Percentiles rank a stretch among this genome's conserved stretches.
Conservation (phyloP, 495 filamentous ascomycete species). For the Neurospora tetraspora region DNA sequence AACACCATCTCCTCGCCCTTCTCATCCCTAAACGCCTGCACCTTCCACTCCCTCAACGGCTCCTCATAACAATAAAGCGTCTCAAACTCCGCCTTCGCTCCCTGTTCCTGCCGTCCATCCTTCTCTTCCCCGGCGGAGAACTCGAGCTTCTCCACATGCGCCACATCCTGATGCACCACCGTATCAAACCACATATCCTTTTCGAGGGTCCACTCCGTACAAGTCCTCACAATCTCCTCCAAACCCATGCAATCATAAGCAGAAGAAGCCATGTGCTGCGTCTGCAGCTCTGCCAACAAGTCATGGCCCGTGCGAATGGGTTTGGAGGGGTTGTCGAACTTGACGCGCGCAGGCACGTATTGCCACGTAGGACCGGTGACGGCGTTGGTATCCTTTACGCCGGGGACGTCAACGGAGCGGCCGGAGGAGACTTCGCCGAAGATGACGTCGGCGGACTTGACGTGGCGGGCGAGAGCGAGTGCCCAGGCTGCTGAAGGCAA, state of each 20-base stretch:
- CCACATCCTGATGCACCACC: constrained; percentile 38
- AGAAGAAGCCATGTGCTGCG: constrained; percentile 27
- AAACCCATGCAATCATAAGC: constrained; percentile 29
- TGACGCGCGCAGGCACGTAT: constrained; percentile 30
- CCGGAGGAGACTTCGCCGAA: constrained; percentile 55
- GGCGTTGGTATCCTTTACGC: constrained; percentile 33
- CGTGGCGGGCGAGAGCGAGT: constrained; percentile 42
- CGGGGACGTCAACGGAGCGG: constrained; percentile 41
- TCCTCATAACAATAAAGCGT: constrained; percentile 35
- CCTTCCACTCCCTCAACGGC: constrained; percentile 36
- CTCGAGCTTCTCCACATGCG: constrained; percentile 28
- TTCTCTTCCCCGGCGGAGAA: too few relatives aligned
- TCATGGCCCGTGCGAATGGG: constrained; percentile 17
- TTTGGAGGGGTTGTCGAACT: constrained; percentile 9
- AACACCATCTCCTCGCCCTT: constrained; percentile 27
- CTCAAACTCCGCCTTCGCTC: constrained; percentile 21
- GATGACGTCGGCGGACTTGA: constrained; percentile 38
- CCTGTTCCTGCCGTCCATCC: constrained; percentile 19
- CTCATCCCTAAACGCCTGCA: constrained; percentile 29
- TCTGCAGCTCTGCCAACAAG: constrained; percentile 24
- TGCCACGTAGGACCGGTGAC: constrained; percentile 38
- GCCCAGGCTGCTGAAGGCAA: constrained; percentile 56
- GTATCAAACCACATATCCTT: constrained; percentile 29
- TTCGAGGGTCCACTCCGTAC: constrained; percentile 12
- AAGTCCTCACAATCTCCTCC: constrained; percentile 21